phyloP scores from a whole-genome alignment of 345 rosid genomes.

The Adansonia digitata region DNA sequence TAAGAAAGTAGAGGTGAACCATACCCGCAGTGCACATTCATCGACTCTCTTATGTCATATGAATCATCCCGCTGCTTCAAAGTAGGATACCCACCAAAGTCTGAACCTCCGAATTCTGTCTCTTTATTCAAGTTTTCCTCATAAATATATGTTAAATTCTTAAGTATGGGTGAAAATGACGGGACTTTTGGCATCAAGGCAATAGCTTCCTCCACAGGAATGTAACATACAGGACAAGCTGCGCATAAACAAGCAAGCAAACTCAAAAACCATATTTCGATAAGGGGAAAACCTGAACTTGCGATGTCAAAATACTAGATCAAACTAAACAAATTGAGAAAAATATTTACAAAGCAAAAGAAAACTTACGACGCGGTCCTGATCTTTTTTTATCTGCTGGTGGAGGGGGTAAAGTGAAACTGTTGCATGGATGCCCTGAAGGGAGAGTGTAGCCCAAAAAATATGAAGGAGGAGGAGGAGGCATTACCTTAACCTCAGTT shows the following conservation, averaged over 20 bases:
- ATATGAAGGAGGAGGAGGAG: slow-evolving; percentile 62
- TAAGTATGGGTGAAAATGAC: slow-evolving; percentile 73
- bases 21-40: slow-evolving; percentile 91
- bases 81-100: slow-evolving; percentile 95
- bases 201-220: slow-evolving; percentile 89
- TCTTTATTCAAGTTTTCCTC: slow-evolving; percentile 58
- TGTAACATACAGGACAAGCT: slow-evolving; percentile 99
- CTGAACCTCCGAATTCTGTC: slow-evolving; percentile 92
- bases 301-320: not conserved
- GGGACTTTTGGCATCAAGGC: slow-evolving; percentile 79
- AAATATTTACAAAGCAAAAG: not conserved
- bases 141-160: slow-evolving; percentile 59
- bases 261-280: slow-evolving; percentile 10
- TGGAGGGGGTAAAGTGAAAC: slow-evolving; percentile 88
- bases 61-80: slow-evolving; percentile 73
- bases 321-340: not conserved
- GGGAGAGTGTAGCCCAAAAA: slow-evolving; percentile 92
- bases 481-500: slow-evolving; percentile 11
- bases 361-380: slow-evolving; percentile 87
- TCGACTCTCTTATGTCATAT: slow-evolving; percentile 70
- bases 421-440: slow-evolving; percentile 79
- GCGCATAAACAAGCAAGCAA: slow-evolving; percentile 27
- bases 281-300: not conserved
- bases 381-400: slow-evolving; percentile 90
- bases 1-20: slow-evolving; percentile 19